Conservation (phyloP, 352 stramenopile species). For the Phytophthora crassamura region DNA sequence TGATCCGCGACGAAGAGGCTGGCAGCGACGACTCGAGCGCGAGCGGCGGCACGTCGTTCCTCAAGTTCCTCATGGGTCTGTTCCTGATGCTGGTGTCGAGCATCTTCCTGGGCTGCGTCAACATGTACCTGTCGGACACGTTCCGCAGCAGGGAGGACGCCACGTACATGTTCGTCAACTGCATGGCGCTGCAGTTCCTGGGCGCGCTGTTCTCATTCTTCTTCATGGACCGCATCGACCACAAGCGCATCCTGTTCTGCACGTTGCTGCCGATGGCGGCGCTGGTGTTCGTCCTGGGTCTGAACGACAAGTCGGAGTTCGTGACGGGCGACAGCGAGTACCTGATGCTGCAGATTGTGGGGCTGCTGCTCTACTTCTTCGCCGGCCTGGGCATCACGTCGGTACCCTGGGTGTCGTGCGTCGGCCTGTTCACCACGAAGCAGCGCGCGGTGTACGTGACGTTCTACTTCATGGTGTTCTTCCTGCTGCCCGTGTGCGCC, state of each 20-base stretch:
- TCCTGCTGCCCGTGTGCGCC: conserved; percentile 59
- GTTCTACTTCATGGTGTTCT: conserved; percentile 80
- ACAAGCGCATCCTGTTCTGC: conserved; percentile 76
- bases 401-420: conserved; percentile 75
- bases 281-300: conserved; percentile 57
- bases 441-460: conserved; percentile 69
- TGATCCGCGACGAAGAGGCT: conserved; percentile 79
- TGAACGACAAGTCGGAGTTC: conserved; percentile 60
- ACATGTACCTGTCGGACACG: conserved; percentile 77
- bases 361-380: conserved; percentile 82
- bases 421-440: conserved; percentile 76
- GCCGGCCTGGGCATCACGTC: conserved; percentile 74
- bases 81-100: conserved; percentile 76
- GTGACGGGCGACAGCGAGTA: conserved; percentile 63
- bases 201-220: conserved; percentile 86
- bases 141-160: conserved; percentile 66
- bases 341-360: conserved; percentile 76
- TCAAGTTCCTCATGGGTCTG: conserved; percentile 77
- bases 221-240: conserved; percentile 84
- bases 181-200: conserved; percentile 67
- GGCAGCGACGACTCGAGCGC: conserved; percentile 39
- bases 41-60: conserved; percentile 40
- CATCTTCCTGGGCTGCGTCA: conserved; percentile 68
- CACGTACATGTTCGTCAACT: conserved; percentile 86
- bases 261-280: conserved; percentile 65